Conservation (phyloP, 2,329 filamentous ascomycete genomes). For the Pseudocercospora vitis region DNA sequence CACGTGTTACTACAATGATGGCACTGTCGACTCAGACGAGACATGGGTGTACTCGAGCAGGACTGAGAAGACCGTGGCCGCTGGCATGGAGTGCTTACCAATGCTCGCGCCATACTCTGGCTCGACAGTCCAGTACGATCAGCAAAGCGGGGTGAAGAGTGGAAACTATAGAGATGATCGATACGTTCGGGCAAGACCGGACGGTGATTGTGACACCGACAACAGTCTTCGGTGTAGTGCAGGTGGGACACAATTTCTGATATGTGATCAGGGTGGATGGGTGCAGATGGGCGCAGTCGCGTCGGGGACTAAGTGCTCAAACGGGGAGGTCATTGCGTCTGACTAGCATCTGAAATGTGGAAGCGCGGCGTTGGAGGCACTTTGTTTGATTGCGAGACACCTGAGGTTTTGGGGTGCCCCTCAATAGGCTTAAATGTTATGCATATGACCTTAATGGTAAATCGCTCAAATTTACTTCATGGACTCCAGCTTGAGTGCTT, state of each 20-base stretch:
- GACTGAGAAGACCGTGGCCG: conserved; percentile 34
- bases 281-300: conserved; percentile 37
- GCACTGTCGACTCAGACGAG: conserved; percentile 18
- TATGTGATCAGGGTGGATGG: conserved; percentile 38
- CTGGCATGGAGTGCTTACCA: conserved; percentile 42
- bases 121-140: conserved; percentile 24
- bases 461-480: conserved; percentile 2
- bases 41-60: conserved; percentile 36
- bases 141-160: conserved; percentile 30
- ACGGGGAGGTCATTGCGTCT: conserved; percentile 31
- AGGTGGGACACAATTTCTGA: conserved; percentile 31
- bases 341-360: background rate
- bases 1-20: conserved; percentile 40
- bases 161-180: conserved; percentile 38
- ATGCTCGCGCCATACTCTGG: conserved; percentile 31
- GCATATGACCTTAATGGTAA: background rate
- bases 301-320: conserved; percentile 32
- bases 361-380: conserved; percentile 7
- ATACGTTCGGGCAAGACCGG: conserved; percentile 32
- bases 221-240: conserved; percentile 33
- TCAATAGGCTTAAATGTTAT: background rate
- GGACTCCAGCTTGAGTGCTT: background rate
- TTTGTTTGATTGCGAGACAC: background rate
- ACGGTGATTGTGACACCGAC: conserved; percentile 19
- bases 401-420: background rate